A percentile compares a stretch with the other conserved stretches of the same genome.
phyloP scores from a whole-genome alignment of 148 eudicot genomes.

The Nyssa sinensis region DNA sequence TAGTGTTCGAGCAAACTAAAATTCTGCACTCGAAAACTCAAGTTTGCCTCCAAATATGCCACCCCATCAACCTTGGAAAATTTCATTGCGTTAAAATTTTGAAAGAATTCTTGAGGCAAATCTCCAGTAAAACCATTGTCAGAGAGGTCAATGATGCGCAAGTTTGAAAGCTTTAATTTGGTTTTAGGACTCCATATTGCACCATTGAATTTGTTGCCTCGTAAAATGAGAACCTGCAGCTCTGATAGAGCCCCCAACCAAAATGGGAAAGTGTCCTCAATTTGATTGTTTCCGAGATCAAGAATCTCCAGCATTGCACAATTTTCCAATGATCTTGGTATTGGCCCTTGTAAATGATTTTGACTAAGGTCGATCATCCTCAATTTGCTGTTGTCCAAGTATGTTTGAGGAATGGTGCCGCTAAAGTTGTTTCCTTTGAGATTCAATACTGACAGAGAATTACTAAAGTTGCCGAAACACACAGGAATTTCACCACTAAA shows the following conservation, averaged over 20 bases:
- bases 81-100: neutral
- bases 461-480: slow-evolving; percentile 16
- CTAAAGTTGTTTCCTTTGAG: neutral
- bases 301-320: slow-evolving; percentile 17
- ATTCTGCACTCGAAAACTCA: too few species aligned
- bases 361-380: neutral
- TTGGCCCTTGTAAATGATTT: neutral
- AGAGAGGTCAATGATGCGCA: neutral
- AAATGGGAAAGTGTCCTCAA: slow-evolving; percentile 26
- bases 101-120: neutral
- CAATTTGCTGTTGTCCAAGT: neutral
- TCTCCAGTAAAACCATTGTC: neutral
- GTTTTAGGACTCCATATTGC: neutral
- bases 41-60: neutral
- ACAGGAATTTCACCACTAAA: slow-evolving; percentile 25
- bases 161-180: neutral
- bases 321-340: neutral
- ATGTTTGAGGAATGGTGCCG: neutral
- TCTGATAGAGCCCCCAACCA: slow-evolving; percentile 31
- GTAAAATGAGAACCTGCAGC: slow-evolving; percentile 21
- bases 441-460: slow-evolving; percentile 3
- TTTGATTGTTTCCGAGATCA: slow-evolving; percentile 23
- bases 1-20: neutral
- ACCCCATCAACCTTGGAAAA: neutral
- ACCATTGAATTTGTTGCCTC: slow-evolving; percentile 23